Percentiles rank a stretch among this genome's conserved stretches.
Conservation (phyloP, 2,329 filamentous ascomycete species). For the Fusarium piperis region DNA sequence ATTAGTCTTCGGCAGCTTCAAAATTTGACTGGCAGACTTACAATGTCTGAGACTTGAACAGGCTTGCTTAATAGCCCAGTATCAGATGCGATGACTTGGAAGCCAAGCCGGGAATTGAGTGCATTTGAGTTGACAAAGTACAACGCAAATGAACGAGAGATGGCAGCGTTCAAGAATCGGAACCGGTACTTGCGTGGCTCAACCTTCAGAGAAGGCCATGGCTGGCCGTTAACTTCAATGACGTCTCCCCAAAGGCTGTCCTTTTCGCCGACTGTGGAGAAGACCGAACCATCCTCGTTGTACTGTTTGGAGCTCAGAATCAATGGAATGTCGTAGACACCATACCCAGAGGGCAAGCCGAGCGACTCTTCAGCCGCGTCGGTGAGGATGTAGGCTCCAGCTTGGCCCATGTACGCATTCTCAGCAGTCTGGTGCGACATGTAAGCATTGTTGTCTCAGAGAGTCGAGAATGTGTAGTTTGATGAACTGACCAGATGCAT, state of each 20-base stretch:
- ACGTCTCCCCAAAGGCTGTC: conserved; percentile 65
- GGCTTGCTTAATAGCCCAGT: conserved; percentile 60
- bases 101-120: conserved; percentile 48
- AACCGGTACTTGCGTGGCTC: conserved; percentile 70
- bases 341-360: conserved; percentile 58
- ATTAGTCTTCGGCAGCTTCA: background rate
- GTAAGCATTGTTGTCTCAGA: background rate
- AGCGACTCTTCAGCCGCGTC: conserved; percentile 60
- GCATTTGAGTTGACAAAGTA: conserved; percentile 53
- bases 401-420: conserved; percentile 66
- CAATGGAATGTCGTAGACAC: conserved; percentile 63
- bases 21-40: background rate
- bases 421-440: conserved; percentile 53
- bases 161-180: conserved; percentile 61
- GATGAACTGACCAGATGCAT: conserved; percentile 44
- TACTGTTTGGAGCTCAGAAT: conserved; percentile 62
- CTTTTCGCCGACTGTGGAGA: conserved; percentile 55
- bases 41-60: conserved; percentile 52
- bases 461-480: background rate
- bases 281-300: conserved; percentile 59
- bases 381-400: conserved; percentile 64
- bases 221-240: conserved; percentile 67
- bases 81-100: conserved; percentile 65
- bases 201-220: conserved; percentile 68
- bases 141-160: conserved; percentile 58